These are phyloP conservation scores for Pontederia paniculata DNA, from an alignment of 176 grass and related monocot species.

Conservation along the genomic window DNA sequence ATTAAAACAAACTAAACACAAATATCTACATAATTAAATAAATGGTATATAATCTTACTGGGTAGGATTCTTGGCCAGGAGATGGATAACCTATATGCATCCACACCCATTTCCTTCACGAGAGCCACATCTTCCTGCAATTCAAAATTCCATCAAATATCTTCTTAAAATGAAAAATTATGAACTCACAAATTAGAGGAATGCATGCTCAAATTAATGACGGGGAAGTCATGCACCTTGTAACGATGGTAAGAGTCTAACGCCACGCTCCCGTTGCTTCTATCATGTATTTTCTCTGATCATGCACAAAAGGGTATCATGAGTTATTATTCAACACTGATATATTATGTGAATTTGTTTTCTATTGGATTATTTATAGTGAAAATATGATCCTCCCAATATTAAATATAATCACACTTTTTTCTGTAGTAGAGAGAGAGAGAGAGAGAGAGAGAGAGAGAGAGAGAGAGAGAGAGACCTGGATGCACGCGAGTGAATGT, in stretches of 20 bases:
- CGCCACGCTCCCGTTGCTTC: constrained; percentile 7
- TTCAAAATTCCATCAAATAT: neutral
- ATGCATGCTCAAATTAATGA: neutral
- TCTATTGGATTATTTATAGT: neutral
- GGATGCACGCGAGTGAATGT: constrained; percentile 61
- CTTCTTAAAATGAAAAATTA: neutral
- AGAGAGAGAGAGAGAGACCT: constrained; percentile 32
- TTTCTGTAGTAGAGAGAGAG: neutral
- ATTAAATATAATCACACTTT: no score
- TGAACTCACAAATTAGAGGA: neutral
- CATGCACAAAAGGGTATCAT: neutral
- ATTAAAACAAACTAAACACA: neutral
- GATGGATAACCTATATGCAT: constrained; percentile 16
- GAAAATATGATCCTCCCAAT: no score
- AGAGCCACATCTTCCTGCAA: constrained; percentile 2
- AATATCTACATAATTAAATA: no score
- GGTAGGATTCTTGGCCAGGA: constrained; percentile 16
- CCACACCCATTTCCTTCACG: constrained; percentile 6
- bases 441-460: neutral
- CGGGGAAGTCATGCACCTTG: neutral
- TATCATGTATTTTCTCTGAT: neutral
- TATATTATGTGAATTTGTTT: neutral
- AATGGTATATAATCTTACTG: neutral
- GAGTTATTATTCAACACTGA: neutral
- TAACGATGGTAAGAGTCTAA: constrained; percentile 13